Evolutionary conservation across 2,329 filamentous ascomycete species (phyloP), one percentile per base, ranked within the genome.

Genomic region (Phoma sp.): DNA sequence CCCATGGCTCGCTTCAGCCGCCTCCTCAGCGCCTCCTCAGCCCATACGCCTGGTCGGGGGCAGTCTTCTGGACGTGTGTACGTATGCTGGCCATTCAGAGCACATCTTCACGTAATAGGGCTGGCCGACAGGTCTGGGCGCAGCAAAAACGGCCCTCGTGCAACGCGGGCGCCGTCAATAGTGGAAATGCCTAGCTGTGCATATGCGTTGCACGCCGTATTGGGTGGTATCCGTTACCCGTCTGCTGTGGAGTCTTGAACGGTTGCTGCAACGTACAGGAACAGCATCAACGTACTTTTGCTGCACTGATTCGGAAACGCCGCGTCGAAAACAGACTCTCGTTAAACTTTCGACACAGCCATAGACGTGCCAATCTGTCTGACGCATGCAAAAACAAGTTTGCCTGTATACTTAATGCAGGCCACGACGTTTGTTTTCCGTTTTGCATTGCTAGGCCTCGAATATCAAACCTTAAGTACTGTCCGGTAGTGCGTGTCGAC

Each of bases 1-100:
- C 52, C 51, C 19, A 44, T 46, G 24, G 40, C 52, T 55, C 52
- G 52, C 52, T 55, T 55, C 51, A 55, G 52, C 52, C 41, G 46
- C 41, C 41, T 27, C 1, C 31, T 25, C 43, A 55, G 51, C 45
- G 44, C 45, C 35, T 24, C 40, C 25, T 43, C 41, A 55, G 52
- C 52, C 52, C 52, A 47, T 29, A 38, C 37, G 52, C 52, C 52
- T 41, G 52, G 52, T 51, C 33, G 7, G 10, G 37, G 47, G 33
- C 31, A 33, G 25, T 17, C n/a, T 31, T n/a, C 21, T 43, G 36
- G 25, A 35, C 21, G 15, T 33, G 2, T 24, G 24, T 6, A 27
- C 31, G 36, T 24, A 49, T 44, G 15, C n/a, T 10, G 41, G 31
- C 52, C 46, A 51, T 51, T 47, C 43, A 46, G 41, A 47, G 12